A percentile compares a stretch with the other conserved stretches of the same genome.
phyloP scores from a whole-genome alignment of 2,329 filamentous ascomycete species.

The Microsporum ferrugineum region DNA sequence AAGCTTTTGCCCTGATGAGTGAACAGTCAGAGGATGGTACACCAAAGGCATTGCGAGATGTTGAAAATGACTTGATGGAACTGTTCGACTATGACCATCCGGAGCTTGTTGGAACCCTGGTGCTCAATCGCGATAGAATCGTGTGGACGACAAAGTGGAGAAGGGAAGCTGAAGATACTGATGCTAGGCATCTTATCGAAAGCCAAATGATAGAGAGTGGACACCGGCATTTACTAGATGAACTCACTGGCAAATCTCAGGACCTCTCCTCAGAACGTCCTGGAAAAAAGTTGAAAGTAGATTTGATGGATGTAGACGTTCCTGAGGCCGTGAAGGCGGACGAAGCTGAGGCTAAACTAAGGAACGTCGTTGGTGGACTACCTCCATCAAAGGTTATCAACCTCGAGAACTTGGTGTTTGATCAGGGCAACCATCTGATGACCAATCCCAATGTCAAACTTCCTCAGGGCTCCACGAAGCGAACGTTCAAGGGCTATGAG shows the following conservation, averaged over 20 bases:
- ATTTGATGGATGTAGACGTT: conserved; percentile 77
- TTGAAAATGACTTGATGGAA: conserved; percentile 97
- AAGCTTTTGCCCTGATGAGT: conserved; percentile 71
- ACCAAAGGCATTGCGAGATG: conserved; percentile 76
- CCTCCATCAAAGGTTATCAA: conserved; percentile 83
- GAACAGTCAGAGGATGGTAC: conserved; percentile 63
- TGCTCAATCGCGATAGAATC: conserved; percentile 84
- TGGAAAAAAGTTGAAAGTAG: conserved; percentile 72
- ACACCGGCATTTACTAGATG: conserved; percentile 73
- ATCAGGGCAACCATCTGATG: conserved; percentile 98
- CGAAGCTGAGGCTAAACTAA: conserved; percentile 41
- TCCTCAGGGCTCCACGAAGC: conserved; percentile 87
- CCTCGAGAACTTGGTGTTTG: conserved; percentile 89
- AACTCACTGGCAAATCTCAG: conserved; percentile 62
- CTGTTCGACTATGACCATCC: conserved; percentile 96
- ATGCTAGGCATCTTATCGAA: conserved; percentile 64
- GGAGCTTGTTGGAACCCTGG: conserved; percentile 79
- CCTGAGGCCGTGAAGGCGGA: conserved; percentile 48
- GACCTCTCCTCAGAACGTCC: conserved; percentile 47
- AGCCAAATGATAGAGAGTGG: conserved; percentile 86
- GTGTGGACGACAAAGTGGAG: conserved; percentile 90
- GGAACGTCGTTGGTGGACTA: conserved; percentile 66
- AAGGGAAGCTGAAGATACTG: conserved; percentile 64
- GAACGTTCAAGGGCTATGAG: conserved; percentile 94
- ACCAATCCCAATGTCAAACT: conserved; percentile 94